phyloP scores from a whole-genome alignment of 2,329 filamentous ascomycete genomes.

The Aspergillus fijiensis region DNA sequence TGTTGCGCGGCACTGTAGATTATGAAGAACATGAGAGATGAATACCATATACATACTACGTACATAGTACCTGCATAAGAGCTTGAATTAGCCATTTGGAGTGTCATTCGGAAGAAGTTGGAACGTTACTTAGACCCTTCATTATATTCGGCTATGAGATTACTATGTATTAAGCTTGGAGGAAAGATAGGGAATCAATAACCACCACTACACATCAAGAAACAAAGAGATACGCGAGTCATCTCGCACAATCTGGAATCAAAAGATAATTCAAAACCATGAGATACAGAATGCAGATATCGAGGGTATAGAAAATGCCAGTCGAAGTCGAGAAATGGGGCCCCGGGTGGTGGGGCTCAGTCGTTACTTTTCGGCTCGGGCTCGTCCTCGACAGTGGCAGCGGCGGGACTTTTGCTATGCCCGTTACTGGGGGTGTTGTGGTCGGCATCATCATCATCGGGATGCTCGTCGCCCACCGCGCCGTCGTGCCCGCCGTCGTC shows the following conservation, averaged over 20 bases:
- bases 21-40: background rate
- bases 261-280: background rate
- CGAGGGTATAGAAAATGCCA: conserved; percentile 1
- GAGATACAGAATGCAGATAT: background rate
- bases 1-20: background rate
- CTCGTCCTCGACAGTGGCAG: conserved; percentile 4
- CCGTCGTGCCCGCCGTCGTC: background rate
- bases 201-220: too few relatives aligned
- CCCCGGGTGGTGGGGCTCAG: background rate
- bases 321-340: background rate
- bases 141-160: too few relatives aligned
- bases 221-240: background rate
- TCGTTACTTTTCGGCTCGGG: background rate
- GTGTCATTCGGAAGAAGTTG: too few relatives aligned
- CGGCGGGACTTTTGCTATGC: background rate
- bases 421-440: background rate
- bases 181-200: too few relatives aligned
- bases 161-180: too few relatives aligned
- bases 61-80: background rate
- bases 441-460: background rate
- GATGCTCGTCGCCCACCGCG: background rate
- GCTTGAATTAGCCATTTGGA: too few relatives aligned
- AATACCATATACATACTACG: background rate
- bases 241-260: background rate
- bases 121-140: too few relatives aligned